phyloP scores from a whole-genome alignment of 495 filamentous ascomycete genomes.

The Aspergillus saccharolyticus region DNA sequence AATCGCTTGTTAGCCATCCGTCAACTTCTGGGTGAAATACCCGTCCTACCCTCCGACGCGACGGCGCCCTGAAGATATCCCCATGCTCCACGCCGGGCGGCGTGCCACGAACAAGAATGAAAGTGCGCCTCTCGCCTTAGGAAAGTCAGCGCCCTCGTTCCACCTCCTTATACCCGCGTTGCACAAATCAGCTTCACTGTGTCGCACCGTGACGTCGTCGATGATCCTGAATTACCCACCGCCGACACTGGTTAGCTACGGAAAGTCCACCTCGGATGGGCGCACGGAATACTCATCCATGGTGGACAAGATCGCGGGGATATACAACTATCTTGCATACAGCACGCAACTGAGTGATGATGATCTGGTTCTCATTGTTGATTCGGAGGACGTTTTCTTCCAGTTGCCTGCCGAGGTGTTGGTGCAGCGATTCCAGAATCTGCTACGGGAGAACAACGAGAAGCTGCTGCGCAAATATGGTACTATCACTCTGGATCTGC shows the following conservation, averaged over 20 bases:
- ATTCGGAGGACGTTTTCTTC: slow-evolving; percentile 55
- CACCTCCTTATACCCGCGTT: slow-evolving; percentile 56
- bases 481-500: slow-evolving; percentile 27
- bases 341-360: slow-evolving; percentile 44
- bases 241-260: slow-evolving; percentile 50
- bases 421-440: slow-evolving; percentile 49
- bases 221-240: slow-evolving; percentile 59
- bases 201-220: slow-evolving; percentile 55
- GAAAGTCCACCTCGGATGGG: slow-evolving; percentile 26
- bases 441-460: slow-evolving; percentile 45
- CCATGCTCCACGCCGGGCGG: slow-evolving; percentile 24
- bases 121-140: slow-evolving; percentile 31
- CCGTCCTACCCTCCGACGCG: slow-evolving; percentile 33
- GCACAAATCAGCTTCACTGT: slow-evolving; percentile 47
- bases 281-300: slow-evolving; percentile 30
- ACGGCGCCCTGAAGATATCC: slow-evolving; percentile 32
- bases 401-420: slow-evolving; percentile 57
- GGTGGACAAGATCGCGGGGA: slow-evolving; percentile 45
- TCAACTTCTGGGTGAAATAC: slow-evolving; percentile 34
- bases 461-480: slow-evolving; percentile 47
- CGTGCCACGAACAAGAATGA: slow-evolving; percentile 20
- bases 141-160: slow-evolving; percentile 50
- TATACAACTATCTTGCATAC: slow-evolving; percentile 49
- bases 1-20: slow-evolving; percentile 15
- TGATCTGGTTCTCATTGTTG: slow-evolving; percentile 58